These are phyloP conservation scores for Rhynchosporium graminicola DNA, from an alignment of 2,329 filamentous ascomycete species.

Conservation along the genomic window DNA sequence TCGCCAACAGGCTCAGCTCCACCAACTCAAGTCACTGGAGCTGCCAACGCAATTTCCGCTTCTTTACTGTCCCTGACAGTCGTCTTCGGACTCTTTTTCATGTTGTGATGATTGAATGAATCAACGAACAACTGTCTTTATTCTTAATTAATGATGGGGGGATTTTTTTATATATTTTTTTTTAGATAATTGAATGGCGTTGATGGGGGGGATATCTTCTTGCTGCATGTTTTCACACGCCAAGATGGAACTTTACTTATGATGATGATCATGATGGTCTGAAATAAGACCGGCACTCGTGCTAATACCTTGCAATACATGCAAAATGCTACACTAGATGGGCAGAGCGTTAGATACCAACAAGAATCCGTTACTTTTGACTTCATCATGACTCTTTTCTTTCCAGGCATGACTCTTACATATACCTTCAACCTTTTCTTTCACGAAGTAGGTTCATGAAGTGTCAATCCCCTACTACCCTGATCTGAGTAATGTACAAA, in stretches of 20 bases:
- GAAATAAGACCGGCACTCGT: neutral
- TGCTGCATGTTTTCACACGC: neutral
- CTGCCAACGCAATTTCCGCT: slow-evolving; percentile 1
- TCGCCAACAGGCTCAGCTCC: neutral
- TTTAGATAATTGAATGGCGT: neutral
- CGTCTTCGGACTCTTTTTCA: slow-evolving; percentile 17
- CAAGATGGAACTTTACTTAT: neutral
- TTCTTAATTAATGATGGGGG: neutral
- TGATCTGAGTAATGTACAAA: no score
- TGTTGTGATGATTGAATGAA: slow-evolving; percentile 15
- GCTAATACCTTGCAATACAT: no score
- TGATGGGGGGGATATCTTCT: neutral
- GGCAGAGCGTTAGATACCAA: slow-evolving; percentile 8
- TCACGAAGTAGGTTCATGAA: no score
- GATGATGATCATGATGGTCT: neutral
- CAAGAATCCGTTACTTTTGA: neutral
- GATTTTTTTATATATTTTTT: neutral
- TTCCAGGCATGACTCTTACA: no score
- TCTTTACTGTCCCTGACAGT: slow-evolving; percentile 13
- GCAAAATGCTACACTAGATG: slow-evolving; percentile 2
- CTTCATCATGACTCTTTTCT: no score
- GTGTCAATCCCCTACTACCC: no score
- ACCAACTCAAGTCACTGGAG: slow-evolving; percentile 4
- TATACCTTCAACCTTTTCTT: no score
- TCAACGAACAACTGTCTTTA: neutral